Percentiles rank a stretch among this genome's conserved stretches.
Evolutionary conservation across 176 grass and related monocot genomes (phyloP).

Genomic region (Miscanthus lutarioriparius): DNA sequence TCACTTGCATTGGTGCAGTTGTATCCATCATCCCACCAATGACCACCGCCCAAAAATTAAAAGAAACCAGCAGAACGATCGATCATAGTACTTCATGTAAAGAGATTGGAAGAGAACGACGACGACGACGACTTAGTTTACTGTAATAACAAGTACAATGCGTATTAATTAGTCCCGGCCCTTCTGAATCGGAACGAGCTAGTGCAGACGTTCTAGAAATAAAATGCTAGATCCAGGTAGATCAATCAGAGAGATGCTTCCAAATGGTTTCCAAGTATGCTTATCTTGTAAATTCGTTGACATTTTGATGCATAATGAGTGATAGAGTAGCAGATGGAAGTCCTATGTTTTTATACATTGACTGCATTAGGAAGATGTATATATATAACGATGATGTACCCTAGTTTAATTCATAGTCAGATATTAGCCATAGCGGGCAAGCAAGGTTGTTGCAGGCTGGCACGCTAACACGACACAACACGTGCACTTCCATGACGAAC

Average conservation of each 20-base stretch:
- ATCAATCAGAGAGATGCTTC: not conserved
- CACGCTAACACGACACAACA: conserved; percentile 11
- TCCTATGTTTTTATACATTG: conserved; percentile 21
- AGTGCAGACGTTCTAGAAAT: conserved; percentile 7
- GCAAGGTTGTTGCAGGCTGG: not conserved
- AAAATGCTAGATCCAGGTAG: not conserved
- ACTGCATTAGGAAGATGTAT: not conserved
- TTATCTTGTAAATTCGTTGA: conserved; percentile 19
- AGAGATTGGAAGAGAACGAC: not conserved
- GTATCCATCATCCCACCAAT: not conserved
- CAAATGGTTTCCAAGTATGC: conserved; percentile 6
- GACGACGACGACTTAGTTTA: not conserved
- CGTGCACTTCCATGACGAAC: not conserved
- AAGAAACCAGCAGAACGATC: not conserved
- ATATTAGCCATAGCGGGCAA: not conserved
- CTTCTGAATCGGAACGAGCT: not conserved
- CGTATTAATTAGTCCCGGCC: not conserved
- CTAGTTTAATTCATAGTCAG: not conserved
- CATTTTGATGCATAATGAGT: not conserved
- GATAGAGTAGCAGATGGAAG: not conserved
- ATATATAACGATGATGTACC: not conserved
- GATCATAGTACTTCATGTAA: not conserved
- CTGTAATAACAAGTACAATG: not conserved
- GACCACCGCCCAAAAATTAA: not conserved
- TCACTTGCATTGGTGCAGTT: not conserved